A percentile compares a stretch with the other conserved stretches of the same genome.
These are phyloP conservation scores for Endotrypanum monterogeii DNA, from an alignment of 208 protist species.

Conservation along the genomic window DNA sequence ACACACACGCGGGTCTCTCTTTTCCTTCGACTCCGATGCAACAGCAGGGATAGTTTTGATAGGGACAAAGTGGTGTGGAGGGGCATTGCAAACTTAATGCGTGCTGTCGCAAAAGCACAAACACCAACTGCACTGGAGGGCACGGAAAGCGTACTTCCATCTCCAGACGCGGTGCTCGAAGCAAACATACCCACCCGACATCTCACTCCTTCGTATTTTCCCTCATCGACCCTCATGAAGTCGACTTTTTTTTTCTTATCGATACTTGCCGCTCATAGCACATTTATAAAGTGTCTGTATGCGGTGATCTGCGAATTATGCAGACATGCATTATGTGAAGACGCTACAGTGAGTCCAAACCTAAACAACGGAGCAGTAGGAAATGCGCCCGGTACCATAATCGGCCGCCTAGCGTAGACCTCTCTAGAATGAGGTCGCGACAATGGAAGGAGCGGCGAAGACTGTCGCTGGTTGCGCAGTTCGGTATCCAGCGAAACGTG, in stretches of 20 bases:
- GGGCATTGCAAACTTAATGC: background rate
- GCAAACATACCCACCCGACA: background rate
- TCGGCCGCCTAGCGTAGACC: conserved; percentile 39
- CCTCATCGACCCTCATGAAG: too few relatives aligned
- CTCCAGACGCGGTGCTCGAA: background rate
- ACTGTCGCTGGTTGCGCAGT: conserved; percentile 22
- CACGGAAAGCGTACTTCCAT: background rate
- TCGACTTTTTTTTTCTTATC: background rate
- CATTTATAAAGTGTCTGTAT: background rate
- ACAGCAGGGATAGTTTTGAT: background rate
- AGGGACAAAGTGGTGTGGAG: too few relatives aligned
- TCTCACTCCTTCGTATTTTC: background rate
- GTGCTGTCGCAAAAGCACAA: background rate
- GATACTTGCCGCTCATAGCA: background rate
- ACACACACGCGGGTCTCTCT: background rate
- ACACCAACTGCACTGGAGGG: background rate
- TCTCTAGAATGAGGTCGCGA: conserved; percentile 52
- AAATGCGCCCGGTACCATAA: conserved; percentile 78
- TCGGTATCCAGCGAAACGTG: conserved; percentile 33
- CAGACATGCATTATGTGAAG: conserved; percentile 11
- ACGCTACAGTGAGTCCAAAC: conserved; percentile 27
- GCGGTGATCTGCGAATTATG: background rate
- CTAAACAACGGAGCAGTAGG: conserved; percentile 43
- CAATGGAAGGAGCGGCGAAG: conserved; percentile 58
- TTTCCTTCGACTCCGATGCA: background rate